Evolutionary conservation across 2,329 filamentous ascomycete species (phyloP).

Genomic region (Echinosphaeria canescens): DNA sequence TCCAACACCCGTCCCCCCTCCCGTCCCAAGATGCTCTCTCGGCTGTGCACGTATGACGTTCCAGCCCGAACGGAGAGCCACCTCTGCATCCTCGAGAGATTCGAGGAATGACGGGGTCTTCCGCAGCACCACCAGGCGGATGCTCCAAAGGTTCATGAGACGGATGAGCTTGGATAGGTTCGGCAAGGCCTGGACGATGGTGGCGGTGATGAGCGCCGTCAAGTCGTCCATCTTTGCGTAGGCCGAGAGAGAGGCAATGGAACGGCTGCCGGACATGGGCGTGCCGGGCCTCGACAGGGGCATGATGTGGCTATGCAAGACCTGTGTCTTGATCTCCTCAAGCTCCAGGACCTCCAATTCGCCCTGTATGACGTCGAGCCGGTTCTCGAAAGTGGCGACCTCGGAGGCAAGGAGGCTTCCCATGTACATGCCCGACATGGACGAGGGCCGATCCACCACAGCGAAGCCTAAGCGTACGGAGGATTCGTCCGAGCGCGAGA

Average conservation of each 20-base stretch:
- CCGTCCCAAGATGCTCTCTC: too few relatives aligned
- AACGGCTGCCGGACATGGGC: conserved; percentile 21
- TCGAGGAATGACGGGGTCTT: conserved; percentile 48
- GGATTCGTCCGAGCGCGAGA: conserved; percentile 10
- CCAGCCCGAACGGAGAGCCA: conserved; percentile 45
- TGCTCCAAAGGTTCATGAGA: conserved; percentile 58
- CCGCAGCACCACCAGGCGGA: conserved; percentile 53
- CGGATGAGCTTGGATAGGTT: conserved; percentile 52
- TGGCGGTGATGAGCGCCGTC: conserved; percentile 75
- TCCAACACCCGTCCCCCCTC: too few relatives aligned
- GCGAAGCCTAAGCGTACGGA: too few relatives aligned
- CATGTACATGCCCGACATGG: conserved; percentile 23
- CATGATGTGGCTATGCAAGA: conserved; percentile 60
- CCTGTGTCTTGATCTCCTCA: conserved; percentile 76
- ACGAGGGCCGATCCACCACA: conserved; percentile 5
- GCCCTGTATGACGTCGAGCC: conserved; percentile 51
- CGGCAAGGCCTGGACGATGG: conserved; percentile 74
- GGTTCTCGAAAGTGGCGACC: conserved; percentile 45
- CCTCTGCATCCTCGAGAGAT: conserved; percentile 43
- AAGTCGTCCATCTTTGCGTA: conserved; percentile 71
- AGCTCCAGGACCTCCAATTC: conserved; percentile 51
- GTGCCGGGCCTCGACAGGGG: conserved; percentile 29
- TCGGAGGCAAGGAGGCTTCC: conserved; percentile 47
- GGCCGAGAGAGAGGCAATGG: conserved; percentile 16
- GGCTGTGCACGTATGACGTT: too few relatives aligned